Base-by-base conservation (phyloP, 2,329 filamentous ascomycete species). In the Penicillium sp. region DNA sequence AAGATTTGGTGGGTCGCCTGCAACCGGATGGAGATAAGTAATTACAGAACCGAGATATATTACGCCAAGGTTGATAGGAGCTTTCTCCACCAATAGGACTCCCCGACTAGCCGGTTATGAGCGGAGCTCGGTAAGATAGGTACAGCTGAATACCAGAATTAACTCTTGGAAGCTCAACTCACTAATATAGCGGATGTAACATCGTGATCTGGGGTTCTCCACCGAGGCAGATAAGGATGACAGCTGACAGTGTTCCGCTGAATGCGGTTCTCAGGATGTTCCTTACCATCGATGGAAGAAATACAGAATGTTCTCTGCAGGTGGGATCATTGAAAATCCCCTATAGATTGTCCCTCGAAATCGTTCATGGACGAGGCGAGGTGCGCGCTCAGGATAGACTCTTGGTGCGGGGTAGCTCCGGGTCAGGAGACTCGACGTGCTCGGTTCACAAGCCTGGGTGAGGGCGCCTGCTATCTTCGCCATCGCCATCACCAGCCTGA, bases 131-230 rank as follows among this genome's bases (percentile, higher is more conserved):
- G 48, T 58, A 52, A 51, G 48, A 51, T 58, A 58, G 15, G 45
- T 53, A 53, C 51, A 35, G 11, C 19, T 15, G 9, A 15, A 41
- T 41, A 41, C 35, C 9, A 41, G 35, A 41, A 41, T 15, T 13
- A 41, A 41, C 11, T 38, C 35, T 38, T 48, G 19, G 51, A 44
- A 44, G 26, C n/a, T n/a, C 26, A 26, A 7, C 41, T 29, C 9
- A 26, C 47, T 58, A 51, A 46, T 31, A 6, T 51, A 58, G 56
- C 23, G 56, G 56, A 58, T 58, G 56, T 58, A 58, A 58, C 56
- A 52, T 58, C 23, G 26, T 41, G 56, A 58, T 58, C 56, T 58
- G 56, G 56, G 56, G 56, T 58, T 58, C 56, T 52, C 56, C 56
- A 58, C 56, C 56, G 45, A 58, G 55, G 29, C 17, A 41, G 56